Evolutionary conservation across 1,284 basidiomycete species (phyloP).

Genomic region (Abortiporus biennis): DNA sequence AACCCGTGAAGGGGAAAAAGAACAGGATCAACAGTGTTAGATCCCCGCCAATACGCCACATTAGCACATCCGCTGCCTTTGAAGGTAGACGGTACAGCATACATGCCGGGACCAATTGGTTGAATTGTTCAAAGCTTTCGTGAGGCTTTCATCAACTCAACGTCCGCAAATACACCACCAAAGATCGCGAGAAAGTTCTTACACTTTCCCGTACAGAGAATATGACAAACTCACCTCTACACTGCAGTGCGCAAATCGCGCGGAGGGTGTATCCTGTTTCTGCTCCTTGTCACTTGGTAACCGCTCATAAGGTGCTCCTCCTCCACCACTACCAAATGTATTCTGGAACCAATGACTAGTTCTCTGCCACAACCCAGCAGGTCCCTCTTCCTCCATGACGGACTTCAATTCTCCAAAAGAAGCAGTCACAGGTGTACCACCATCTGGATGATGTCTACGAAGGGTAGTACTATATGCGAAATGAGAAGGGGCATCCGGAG

Average conservation of each 20-base stretch:
- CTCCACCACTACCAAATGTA: constrained; percentile 9
- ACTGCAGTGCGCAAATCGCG: constrained; percentile 23
- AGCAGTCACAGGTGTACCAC: constrained; percentile 30
- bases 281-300: constrained; percentile 28
- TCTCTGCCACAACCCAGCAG: constrained; percentile 31
- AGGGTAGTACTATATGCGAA: constrained; percentile 83
- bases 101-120: too few relatives aligned
- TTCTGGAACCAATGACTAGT: constrained; percentile 31
- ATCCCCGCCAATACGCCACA: too few relatives aligned
- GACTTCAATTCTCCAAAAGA: constrained; percentile 20
- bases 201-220: too few relatives aligned
- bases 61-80: too few relatives aligned
- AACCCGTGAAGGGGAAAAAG: too few relatives aligned
- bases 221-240: constrained; percentile 50
- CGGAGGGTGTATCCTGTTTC: constrained; percentile 29
- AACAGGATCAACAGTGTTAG: too few relatives aligned
- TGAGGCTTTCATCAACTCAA: too few relatives aligned
- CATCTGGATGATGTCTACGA: constrained; percentile 54
- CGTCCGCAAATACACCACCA: too few relatives aligned
- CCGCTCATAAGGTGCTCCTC: constrained; percentile 20
- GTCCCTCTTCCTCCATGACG: constrained; percentile 23
- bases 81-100: too few relatives aligned
- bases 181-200: too few relatives aligned
- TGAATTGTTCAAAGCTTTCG: too few relatives aligned
- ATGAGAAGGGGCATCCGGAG: constrained; percentile 58